A percentile compares a stretch with the other conserved stretches of the same genome.
These are phyloP conservation scores for Aspergillus homomorphus DNA, from an alignment of 495 filamentous ascomycete genomes.

Conservation along the genomic window DNA sequence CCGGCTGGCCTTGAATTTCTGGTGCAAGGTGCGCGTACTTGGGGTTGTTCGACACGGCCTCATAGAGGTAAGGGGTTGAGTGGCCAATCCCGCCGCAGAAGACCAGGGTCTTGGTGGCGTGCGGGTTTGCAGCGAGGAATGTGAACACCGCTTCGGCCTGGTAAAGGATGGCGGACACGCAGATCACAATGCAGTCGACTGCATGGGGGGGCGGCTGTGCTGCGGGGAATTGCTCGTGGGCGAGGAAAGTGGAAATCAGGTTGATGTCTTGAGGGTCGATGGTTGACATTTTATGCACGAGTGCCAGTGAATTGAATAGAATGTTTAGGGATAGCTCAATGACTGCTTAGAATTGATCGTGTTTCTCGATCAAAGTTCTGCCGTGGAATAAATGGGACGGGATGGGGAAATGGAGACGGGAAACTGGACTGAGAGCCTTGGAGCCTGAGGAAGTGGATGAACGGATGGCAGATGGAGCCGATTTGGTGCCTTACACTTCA, in stretches of 20 bases:
- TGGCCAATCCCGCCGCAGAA: conserved; percentile 40
- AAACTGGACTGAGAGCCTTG: too few relatives aligned
- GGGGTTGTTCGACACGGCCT: conserved; percentile 26
- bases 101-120: conserved; percentile 28
- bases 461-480: too few relatives aligned
- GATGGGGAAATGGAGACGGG: too few relatives aligned
- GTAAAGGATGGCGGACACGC: conserved; percentile 25
- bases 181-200: conserved; percentile 30
- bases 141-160: conserved; percentile 18
- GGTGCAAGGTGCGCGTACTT: conserved; percentile 18
- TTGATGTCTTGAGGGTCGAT: conserved; percentile 22
- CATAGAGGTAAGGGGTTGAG: conserved; percentile 34
- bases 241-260: conserved; percentile 22
- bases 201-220: conserved; percentile 2
- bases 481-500: too few relatives aligned
- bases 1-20: conserved; percentile 25
- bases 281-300: not conserved
- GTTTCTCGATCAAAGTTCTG: too few relatives aligned
- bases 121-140: conserved; percentile 16
- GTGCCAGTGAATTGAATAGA: too few relatives aligned
- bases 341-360: too few relatives aligned
- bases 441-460: too few relatives aligned
- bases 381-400: too few relatives aligned
- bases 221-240: conserved; percentile 16
- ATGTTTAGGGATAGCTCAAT: too few relatives aligned